Base-by-base conservation (phyloP, 495 filamentous ascomycete species). In the Trichocladium uniseriatum region DNA sequence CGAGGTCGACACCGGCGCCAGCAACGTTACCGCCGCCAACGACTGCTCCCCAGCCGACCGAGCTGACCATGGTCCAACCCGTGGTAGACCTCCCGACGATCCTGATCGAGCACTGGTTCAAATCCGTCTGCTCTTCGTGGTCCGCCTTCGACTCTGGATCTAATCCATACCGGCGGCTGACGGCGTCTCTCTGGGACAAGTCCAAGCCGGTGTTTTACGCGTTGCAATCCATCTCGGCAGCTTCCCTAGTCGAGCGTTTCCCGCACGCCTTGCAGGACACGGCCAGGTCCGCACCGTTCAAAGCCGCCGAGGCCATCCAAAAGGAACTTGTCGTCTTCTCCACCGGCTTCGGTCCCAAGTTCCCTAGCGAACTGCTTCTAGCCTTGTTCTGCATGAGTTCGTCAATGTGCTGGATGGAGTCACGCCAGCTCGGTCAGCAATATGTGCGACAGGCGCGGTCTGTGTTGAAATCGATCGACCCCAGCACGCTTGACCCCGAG, bases 41-140 rank as follows among this genome's bases (percentile, higher is more conserved):
- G 24, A 19, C 19, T 1, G 35, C 8, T 29, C 14, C 7, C 10
- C 29, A 41, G 47, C 16, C 19, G 38, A 7, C 45, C 51, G 43
- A 42, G 3, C 6, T 56, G 18, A 18, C 46, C n/a, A 38, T 64
- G 42, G 36, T 24, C 16, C 61, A 58, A 10, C 60, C 58, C 10
- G 54, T 66, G 20, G 61, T 66, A 2, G 45, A 66, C 21, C 60
- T 66, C 18, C 63, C 59, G 1, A 60, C 61, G 0, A 62, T 66
- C 10, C 43, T 66, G 14, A 62, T 66, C 44, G 59, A 66, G 41
- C 63, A 66, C 49, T 66, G 63, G 63, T 66, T 66, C 51, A 66
- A 66, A 37, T 62, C 63, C 1, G 63, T 66, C 14, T 66, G 63
- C 46, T 18, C 49, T 10, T 64, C 56, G 14, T 66, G 63, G 63